Base-by-base conservation (phyloP, 306 rosid species). In the Biancaea sappan region DNA sequence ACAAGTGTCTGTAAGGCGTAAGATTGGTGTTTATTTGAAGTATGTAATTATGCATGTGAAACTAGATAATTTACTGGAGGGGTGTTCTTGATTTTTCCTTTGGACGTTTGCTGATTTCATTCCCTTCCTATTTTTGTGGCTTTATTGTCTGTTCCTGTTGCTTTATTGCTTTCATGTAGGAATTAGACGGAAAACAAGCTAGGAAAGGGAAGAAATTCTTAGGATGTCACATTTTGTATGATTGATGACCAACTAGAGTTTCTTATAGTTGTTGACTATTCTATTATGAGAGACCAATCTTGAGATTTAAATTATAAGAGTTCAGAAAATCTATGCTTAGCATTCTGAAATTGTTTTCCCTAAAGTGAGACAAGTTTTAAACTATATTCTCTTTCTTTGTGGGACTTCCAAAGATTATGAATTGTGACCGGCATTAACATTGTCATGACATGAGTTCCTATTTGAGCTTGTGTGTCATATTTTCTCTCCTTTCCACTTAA, bases 91-190 rank as follows among this genome's bases (percentile, higher is more conserved):
- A 29, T 76, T 41, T 64, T 71, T 50, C 63, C 40, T 66, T 77
- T 22, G 68, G 52, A 16, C 57, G 60, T 38, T 54, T 19, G 50
- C 34, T 74, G 66, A 66, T 47, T 79, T 61, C 44, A 7, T 68
- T 46, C 53, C 67, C 47, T 65, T 50, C 67, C 57, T 12, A 28
- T 35, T 5, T 48, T 66, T 72, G 59, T 75, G 32, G 35, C 40
- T 48, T 60, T 43, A 56, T 77, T 67, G 18, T 16, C 60, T 65
- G 29, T 87, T 68, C 54, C n/a, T 76, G 54, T 72, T 75, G 71
- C 78, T 43, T 67, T 44, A n/a, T 14, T 56, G 10, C 11, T 26
- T 68, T 75, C 46, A 52, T 52, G 22, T 58, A 54, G 25, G 69
- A 72, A 68, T 54, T 40, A 58, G 47, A 67, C 62, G 13, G 19